Percentiles rank a stretch among this genome's conserved stretches.
phyloP scores from a whole-genome alignment of 2,329 filamentous ascomycete species.

The Aspergillus candidus region DNA sequence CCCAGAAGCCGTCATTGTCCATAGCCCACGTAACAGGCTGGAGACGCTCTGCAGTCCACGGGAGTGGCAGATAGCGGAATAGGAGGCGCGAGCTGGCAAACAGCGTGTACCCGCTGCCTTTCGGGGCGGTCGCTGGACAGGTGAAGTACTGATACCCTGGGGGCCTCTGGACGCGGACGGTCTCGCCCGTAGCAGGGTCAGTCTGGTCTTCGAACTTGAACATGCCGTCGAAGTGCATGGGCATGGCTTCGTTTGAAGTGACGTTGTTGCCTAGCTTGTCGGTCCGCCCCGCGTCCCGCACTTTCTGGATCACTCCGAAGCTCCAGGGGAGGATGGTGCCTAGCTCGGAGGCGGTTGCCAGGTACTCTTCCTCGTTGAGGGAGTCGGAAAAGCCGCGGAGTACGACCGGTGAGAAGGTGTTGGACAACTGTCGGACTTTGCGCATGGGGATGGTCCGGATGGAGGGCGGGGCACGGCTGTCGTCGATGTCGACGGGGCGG shows the following conservation, averaged over 20 bases:
- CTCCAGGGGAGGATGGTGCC: conserved; percentile 49
- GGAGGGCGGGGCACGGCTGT: conserved; percentile 17
- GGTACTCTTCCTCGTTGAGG: conserved; percentile 41
- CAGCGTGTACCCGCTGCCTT: conserved; percentile 49
- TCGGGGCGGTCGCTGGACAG: conserved; percentile 38
- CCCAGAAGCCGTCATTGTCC: conserved; percentile 44
- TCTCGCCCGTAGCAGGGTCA: conserved; percentile 34
- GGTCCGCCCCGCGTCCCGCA: conserved; percentile 45
- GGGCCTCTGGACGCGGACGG: conserved; percentile 39
- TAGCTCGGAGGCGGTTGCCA: conserved; percentile 44
- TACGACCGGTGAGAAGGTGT: conserved; percentile 49
- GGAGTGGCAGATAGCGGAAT: conserved; percentile 44
- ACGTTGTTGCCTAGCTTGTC: conserved; percentile 48
- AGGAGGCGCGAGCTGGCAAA: conserved; percentile 49
- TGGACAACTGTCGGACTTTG: conserved; percentile 37
- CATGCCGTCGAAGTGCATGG: conserved; percentile 53
- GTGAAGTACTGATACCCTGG: conserved; percentile 52
- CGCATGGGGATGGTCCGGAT: conserved; percentile 19
- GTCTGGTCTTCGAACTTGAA: conserved; percentile 47
- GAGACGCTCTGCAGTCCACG: conserved; percentile 20
- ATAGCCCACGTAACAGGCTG: conserved; percentile 45
- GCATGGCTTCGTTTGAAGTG: conserved; percentile 50
- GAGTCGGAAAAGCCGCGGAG: conserved; percentile 49
- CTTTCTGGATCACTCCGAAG: conserved; percentile 48
- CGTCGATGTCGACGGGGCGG: conserved; percentile 16